Base-by-base conservation (phyloP, 176 grass and related monocot genomes). In the maize (Zea mays) region DNA sequence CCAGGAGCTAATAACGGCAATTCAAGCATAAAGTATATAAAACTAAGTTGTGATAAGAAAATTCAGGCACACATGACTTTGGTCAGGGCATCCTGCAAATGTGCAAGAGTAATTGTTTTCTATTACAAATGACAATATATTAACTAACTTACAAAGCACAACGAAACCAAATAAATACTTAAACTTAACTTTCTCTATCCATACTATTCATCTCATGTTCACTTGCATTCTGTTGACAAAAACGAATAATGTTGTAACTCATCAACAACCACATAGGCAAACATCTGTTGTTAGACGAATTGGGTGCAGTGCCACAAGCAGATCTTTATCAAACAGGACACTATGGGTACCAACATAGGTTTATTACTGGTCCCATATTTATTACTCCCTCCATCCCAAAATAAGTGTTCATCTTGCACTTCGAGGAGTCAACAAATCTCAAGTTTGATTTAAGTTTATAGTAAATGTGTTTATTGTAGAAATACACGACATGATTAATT, bases 51-150 rank as follows among this genome's bases (percentile, higher is more conserved):
- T 44, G 4, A 34, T 7, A 43, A 67, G 8, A 81, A 27, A 2
- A 38, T 45, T 75, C 4, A 75, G 74, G 66, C 48, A 66, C 43
- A 72, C 56, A 43, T 70, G 55, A 15, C 17, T 55, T n/a, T 55
- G 17, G 17, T 55, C 52, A 19, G 52, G 6, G 3, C 51, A 54
- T 55, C 52, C 7, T 55, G 52, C 17, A 55, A 55, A 55, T 55
- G 17, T 7, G 17, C 52, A 19, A 55, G 6, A 55, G 52, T 55
- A 55, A 55, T 17, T 14, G 2, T n/a, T 20, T 20, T 20, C 27
- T 27, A 27, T 27, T 27, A 27, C 27, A 27, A 27, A 27, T 39
- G 19, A 58, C 8, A 21, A 58, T 21, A 58, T 21, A 58, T 56
- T 19, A 56, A 56, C 54, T 56, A 56, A 54, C 17, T 54, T 54